Evolutionary conservation across 2,329 filamentous ascomycete species (phyloP), one percentile per base, ranked within the genome.

Genomic region (Daldinia eschscholtzii): DNA sequence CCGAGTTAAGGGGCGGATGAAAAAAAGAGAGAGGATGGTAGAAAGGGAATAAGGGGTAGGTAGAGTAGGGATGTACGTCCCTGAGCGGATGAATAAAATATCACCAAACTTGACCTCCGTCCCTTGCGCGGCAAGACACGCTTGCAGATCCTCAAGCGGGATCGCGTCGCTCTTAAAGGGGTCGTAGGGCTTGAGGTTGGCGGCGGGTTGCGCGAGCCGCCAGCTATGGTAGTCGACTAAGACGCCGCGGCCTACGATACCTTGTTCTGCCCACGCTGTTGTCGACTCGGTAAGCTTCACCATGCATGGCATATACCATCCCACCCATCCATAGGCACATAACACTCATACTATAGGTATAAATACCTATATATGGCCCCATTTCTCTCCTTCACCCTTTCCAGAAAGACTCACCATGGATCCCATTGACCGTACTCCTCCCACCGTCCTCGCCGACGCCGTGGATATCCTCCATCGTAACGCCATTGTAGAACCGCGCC

Each of bases 191-290:
- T 71, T 68, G 52, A 69, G 60, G 46, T 74, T 67, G 30, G 72
- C 61, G 46, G 75, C 64, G 12, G 77, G 73, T 41, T 84, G 79
- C 9, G 80, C 77, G 28, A 80, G 73, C 6, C 81, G 78, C 83
- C 83, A 86, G 70, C 77, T 75, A 75, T 84, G 83, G 68, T 85
- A 85, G 73, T 89, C 87, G 35, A 88, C 74, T 26, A 89, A 75
- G 2, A 89, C 79, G 3, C 85, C 87, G 0, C 87, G 79, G 6
- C 86, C 87, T 0, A 87, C 85, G 59, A 89, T 88, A 12, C 87
- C 87, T 56, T 83, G 74, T 64, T 86, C 81, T 4, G 83, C 78
- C 83, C 84, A 87, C 0, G 82, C 83, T 82, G 57, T 71, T 35
- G 12, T 35, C 12, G 35, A 13, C 10, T 39, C 26, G 13, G 41